Evolutionary conservation across 2,329 filamentous ascomycete genomes (phyloP).

Genomic region (Penicillium sp.): DNA sequence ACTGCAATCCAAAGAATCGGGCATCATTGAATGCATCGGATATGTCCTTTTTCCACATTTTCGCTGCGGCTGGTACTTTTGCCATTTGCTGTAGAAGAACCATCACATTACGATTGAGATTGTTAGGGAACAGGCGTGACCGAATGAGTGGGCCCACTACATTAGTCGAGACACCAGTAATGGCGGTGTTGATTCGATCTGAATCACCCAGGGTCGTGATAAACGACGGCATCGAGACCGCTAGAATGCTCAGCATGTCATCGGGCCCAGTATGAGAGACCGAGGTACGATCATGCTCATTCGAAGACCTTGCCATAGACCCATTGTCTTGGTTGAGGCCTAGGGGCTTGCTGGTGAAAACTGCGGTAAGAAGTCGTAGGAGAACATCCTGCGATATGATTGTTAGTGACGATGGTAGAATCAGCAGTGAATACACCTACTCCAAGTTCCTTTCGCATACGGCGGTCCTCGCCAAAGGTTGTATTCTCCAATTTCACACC

Average conservation of each 20-base stretch:
- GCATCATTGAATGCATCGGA: slow-evolving; percentile 87
- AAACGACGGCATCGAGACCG: slow-evolving; percentile 73
- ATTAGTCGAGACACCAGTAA: slow-evolving; percentile 76
- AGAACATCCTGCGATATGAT: slow-evolving; percentile 69
- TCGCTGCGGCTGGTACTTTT: slow-evolving; percentile 74
- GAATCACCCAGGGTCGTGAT: slow-evolving; percentile 79
- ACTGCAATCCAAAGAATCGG: slow-evolving; percentile 73
- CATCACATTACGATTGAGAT: slow-evolving; percentile 69
- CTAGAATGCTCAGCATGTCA: slow-evolving; percentile 77
- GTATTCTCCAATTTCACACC: slow-evolving; percentile 97
- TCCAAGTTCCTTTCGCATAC: slow-evolving; percentile 85
- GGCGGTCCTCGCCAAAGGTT: slow-evolving; percentile 89
- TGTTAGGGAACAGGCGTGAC: slow-evolving; percentile 82
- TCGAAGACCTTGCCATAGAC: slow-evolving; percentile 41
- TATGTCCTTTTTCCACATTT: slow-evolving; percentile 90
- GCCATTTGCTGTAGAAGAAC: slow-evolving; percentile 73
- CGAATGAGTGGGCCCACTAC: slow-evolving; percentile 79
- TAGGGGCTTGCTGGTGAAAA: slow-evolving; percentile 84
- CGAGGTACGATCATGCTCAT: slow-evolving; percentile 41
- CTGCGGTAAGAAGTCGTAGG: slow-evolving; percentile 80
- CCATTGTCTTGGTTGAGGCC: slow-evolving; percentile 62
- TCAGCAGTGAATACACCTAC: slow-evolving; percentile 52
- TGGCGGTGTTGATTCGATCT: slow-evolving; percentile 76
- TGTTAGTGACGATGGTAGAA: slow-evolving; percentile 20
- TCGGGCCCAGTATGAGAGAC: slow-evolving; percentile 55